These are phyloP conservation scores for Plasmodium ovale DNA, from an alignment of 169 alveolate species.

Conservation along the genomic window DNA sequence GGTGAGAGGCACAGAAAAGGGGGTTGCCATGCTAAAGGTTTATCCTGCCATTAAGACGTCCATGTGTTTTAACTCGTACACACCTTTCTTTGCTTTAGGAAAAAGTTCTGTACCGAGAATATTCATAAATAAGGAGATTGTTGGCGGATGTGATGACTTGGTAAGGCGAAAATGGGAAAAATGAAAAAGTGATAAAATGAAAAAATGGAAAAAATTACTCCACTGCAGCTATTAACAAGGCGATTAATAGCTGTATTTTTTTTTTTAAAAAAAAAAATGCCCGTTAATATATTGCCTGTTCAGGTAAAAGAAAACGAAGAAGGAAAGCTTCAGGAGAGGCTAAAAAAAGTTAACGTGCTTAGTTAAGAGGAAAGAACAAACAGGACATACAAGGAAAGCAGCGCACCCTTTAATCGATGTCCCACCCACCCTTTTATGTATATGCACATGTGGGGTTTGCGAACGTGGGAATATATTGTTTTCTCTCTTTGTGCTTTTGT, in stretches of 20 bases:
- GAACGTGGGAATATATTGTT: no score
- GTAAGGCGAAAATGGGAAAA: constrained; percentile 15
- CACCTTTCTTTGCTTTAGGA: constrained; percentile 18
- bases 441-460: no score
- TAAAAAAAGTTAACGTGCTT: constrained; percentile 20
- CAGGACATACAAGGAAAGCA: no score
- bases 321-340: constrained; percentile 61
- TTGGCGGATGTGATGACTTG: constrained; percentile 76
- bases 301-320: constrained; percentile 68
- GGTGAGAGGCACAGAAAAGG: background rate
- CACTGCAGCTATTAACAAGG: background rate
- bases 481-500: no score
- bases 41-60: no score
- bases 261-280: constrained; percentile 2
- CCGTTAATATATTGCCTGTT: background rate
- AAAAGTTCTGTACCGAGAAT: constrained; percentile 69
- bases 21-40: no score
- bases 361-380: constrained; percentile 3
- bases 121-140: constrained; percentile 60
- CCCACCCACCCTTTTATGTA: no score
- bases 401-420: background rate
- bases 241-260: background rate
- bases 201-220: no score
- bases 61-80: no score
- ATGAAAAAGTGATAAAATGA: background rate